Evolutionary conservation across 352 stramenopile species (phyloP).

Genomic region (Phytophthora pisi): DNA sequence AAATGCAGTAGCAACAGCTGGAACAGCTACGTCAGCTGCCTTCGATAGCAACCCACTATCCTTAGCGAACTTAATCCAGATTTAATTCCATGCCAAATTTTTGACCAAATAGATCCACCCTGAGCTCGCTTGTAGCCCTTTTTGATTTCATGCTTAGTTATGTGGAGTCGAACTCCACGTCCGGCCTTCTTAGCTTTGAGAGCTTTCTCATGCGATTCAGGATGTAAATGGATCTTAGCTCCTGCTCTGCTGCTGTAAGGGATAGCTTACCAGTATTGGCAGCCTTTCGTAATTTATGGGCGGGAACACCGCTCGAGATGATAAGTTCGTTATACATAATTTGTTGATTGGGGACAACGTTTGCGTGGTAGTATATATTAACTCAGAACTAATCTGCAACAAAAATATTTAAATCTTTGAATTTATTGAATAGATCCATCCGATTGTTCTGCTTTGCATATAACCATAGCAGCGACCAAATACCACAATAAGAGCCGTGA

Average conservation of each 20-base stretch:
- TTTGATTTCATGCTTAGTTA: too few relatives aligned
- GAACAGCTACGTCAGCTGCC: conserved; percentile 8
- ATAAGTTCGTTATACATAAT: not conserved
- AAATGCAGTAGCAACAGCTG: not conserved
- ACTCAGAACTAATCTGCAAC: not conserved
- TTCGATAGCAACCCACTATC: not conserved
- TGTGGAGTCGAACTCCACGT: not conserved
- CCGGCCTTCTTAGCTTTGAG: not conserved
- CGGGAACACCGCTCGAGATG: not conserved
- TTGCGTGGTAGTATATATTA: not conserved
- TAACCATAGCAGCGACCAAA: not conserved
- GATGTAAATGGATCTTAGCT: not conserved
- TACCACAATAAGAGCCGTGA: not conserved
- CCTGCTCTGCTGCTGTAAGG: not conserved
- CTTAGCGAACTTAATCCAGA: conserved; percentile 3
- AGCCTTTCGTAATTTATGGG: not conserved
- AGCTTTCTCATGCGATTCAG: not conserved
- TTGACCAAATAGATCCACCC: not conserved
- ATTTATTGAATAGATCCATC: not conserved
- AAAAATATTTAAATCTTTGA: conserved; percentile 2
- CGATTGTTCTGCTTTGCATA: not conserved
- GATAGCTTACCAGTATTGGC: not conserved
- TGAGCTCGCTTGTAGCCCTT: not conserved
- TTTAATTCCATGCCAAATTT: conserved; percentile 1
- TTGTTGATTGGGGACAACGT: too few relatives aligned